These are phyloP conservation scores for Diplodia sapinea DNA, from an alignment of 2,329 filamentous ascomycete species.

Conservation along the genomic window DNA sequence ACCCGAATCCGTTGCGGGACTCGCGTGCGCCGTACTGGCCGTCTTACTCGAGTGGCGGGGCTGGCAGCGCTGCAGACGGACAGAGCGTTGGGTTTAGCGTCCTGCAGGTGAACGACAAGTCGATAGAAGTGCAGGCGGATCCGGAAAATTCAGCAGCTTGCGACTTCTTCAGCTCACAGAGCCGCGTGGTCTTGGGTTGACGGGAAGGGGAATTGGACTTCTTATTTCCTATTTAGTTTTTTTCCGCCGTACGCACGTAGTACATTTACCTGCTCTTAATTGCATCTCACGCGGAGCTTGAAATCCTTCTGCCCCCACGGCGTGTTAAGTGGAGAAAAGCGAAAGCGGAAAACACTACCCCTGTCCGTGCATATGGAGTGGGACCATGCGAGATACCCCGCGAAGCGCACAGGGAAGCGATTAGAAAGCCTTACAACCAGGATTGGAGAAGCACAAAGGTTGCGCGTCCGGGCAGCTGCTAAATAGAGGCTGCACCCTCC, in stretches of 20 bases:
- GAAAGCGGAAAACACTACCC: background rate
- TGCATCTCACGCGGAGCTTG: background rate
- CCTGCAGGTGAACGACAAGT: constrained; percentile 15
- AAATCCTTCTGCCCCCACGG: background rate
- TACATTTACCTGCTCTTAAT: background rate
- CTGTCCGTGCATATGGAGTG: background rate
- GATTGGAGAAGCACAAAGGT: background rate
- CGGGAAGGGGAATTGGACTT: background rate
- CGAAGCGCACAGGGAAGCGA: background rate
- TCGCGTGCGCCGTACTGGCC: constrained; percentile 40
- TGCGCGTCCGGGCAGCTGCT: background rate
- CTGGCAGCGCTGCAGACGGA: constrained; percentile 43
- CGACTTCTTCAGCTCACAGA: constrained; percentile 15
- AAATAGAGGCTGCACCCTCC: background rate
- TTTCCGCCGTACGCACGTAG: background rate
- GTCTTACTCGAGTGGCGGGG: constrained; percentile 34
- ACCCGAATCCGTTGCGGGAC: constrained; percentile 43
- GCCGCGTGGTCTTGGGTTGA: background rate
- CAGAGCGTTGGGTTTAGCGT: constrained; percentile 44
- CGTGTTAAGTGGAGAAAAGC: background rate
- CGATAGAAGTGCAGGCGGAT: constrained; percentile 13
- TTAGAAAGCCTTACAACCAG: background rate
- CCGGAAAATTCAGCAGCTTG: constrained; percentile 10
- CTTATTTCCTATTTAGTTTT: background rate
- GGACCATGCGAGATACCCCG: background rate